Conservation (phyloP, 108 stramenopile genomes). For the Cyclotella cryptica region DNA sequence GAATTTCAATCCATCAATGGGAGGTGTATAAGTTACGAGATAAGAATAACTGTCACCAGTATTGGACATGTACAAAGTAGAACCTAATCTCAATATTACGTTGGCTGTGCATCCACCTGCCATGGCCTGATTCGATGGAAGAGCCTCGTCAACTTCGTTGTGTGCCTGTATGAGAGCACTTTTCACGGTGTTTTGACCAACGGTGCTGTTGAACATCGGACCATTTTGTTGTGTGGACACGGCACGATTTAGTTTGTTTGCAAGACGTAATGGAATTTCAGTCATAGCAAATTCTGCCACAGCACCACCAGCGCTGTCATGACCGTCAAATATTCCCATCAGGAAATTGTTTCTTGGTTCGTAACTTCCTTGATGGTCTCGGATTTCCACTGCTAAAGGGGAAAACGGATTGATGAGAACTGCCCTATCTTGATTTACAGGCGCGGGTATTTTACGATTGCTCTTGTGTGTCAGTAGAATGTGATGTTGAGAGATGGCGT, state of each 20-base stretch:
- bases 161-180: conserved; percentile 56
- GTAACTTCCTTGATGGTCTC: background rate
- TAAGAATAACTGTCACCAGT: conserved; percentile 72
- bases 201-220: background rate
- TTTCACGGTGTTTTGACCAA: conserved; percentile 17
- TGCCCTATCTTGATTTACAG: conserved; percentile 73
- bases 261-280: conserved; percentile 56
- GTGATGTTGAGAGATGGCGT: conserved; percentile 29
- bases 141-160: conserved; percentile 58
- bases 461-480: conserved; percentile 48
- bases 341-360: conserved; percentile 53
- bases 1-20: conserved; percentile 6
- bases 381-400: background rate
- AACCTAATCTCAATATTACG: conserved; percentile 54
- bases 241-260: conserved; percentile 31
- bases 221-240: conserved; percentile 1
- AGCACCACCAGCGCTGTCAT: conserved; percentile 62
- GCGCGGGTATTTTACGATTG: conserved; percentile 31
- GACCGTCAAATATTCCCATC: conserved; percentile 77
- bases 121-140: conserved; percentile 38
- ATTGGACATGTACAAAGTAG: conserved; percentile 72
- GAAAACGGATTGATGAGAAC: conserved; percentile 60
- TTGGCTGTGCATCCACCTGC: conserved; percentile 75
- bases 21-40: conserved; percentile 50
- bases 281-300: conserved; percentile 58